These are phyloP conservation scores for Sugiyamaella marilandica DNA, from an alignment of 805 yeast species.

Conservation along the genomic window DNA sequence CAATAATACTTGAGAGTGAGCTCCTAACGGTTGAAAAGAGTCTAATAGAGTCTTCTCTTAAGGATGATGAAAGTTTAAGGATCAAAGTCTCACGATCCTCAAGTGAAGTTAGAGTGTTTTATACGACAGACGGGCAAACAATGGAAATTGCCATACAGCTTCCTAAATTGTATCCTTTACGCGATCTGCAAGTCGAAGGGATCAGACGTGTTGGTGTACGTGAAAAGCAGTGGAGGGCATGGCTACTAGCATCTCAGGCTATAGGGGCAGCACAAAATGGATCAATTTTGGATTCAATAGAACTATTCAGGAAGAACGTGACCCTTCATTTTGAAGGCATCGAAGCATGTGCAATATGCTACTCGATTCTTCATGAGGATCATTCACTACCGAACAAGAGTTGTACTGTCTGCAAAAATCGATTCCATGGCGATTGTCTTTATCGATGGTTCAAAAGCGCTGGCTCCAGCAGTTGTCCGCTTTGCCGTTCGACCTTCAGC, in stretches of 20 bases:
- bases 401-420: slow-evolving; percentile 87
- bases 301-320: slow-evolving; percentile 67
- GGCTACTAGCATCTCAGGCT: slow-evolving; percentile 88
- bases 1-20: slow-evolving; percentile 55
- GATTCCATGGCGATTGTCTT: slow-evolving; percentile 92
- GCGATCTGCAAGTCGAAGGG: slow-evolving; percentile 70
- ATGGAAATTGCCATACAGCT: slow-evolving; percentile 72
- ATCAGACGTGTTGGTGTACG: slow-evolving; percentile 79
- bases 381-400: slow-evolving; percentile 83
- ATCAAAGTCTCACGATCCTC: slow-evolving; percentile 57
- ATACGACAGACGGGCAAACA: slow-evolving; percentile 79
- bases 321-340: slow-evolving; percentile 85
- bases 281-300: slow-evolving; percentile 56
- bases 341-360: slow-evolving; percentile 96
- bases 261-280: slow-evolving; percentile 58
- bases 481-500: slow-evolving; percentile 68
- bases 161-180: slow-evolving; percentile 75
- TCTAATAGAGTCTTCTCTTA: slow-evolving; percentile 26
- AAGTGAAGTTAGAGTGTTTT: slow-evolving; percentile 67
- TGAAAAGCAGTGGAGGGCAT: slow-evolving; percentile 89
- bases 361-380: slow-evolving; percentile 85
- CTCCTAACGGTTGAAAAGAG: slow-evolving; percentile 46
- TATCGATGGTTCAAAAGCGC: slow-evolving; percentile 97
- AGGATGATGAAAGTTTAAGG: slow-evolving; percentile 37
- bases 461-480: slow-evolving; percentile 87